A percentile compares a stretch with the other conserved stretches of the same genome.
Evolutionary conservation across 1,284 basidiomycete species (phyloP).

Genomic region (Grifola frondosa): DNA sequence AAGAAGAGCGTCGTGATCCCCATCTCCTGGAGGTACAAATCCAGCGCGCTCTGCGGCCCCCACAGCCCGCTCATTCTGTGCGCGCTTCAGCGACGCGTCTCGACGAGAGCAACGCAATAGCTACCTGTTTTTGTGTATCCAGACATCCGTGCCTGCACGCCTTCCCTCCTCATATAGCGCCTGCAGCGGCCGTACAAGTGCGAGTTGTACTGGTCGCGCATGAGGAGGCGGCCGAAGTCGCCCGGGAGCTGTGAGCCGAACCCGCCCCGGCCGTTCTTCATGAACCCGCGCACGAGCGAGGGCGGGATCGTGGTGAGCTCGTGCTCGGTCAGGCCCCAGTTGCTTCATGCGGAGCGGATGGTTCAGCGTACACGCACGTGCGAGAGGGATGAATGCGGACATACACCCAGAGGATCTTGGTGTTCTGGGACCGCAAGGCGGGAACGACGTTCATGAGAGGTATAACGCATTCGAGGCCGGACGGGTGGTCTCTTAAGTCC

Average conservation of each 20-base stretch:
- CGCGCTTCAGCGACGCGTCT: not conserved
- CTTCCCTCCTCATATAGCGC: constrained; percentile 52
- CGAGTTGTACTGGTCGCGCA: constrained; percentile 55
- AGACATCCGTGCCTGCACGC: constrained; percentile 57
- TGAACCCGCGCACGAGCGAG: constrained; percentile 50
- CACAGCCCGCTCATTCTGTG: constrained; percentile 65
- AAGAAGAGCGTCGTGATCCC: constrained; percentile 64
- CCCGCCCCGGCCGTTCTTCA: constrained; percentile 48
- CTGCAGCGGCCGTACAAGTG: constrained; percentile 62
- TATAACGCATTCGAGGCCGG: constrained; percentile 57
- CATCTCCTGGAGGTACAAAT: constrained; percentile 60
- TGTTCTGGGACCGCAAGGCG: constrained; percentile 48
- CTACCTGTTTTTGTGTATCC: constrained; percentile 72
- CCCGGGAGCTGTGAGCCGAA: constrained; percentile 58
- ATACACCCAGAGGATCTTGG: constrained; percentile 69
- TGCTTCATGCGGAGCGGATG: constrained; percentile 37
- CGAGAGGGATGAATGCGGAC: constrained; percentile 19
- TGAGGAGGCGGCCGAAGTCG: constrained; percentile 57
- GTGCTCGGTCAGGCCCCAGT: constrained; percentile 67
- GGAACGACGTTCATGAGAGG: constrained; percentile 52
- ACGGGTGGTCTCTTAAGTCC: constrained; percentile 53
- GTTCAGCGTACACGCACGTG: not conserved
- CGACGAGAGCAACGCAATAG: constrained; percentile 8
- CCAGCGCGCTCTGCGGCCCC: constrained; percentile 59
- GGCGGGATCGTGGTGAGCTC: constrained; percentile 65